Evolutionary conservation across 2,329 filamentous ascomycete species (phyloP), one percentile per base, ranked within the genome.

Genomic region (Colletotrichum shisoi): DNA sequence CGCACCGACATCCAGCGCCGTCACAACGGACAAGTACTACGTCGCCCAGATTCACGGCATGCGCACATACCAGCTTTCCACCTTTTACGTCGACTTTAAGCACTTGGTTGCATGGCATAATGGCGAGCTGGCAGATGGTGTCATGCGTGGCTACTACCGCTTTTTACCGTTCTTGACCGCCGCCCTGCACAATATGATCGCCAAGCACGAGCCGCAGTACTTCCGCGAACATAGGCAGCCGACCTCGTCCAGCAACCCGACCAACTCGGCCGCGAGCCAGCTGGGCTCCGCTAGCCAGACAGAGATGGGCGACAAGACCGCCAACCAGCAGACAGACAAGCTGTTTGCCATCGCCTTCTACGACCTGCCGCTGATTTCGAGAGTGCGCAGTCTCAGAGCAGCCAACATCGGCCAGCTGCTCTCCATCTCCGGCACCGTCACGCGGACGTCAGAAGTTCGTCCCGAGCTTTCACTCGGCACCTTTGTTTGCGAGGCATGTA

Each of bases 351-450:
- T 97, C 59, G 94, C 94, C 39, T 96, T 97, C 74, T 97, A 97
- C 82, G 96, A 97, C 75, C 82, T 97, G 34, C 92, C 94, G 0
- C 84, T 97, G 1, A 91, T 97, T 15, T 95, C 93, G 2, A 86
- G 94, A 71, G 87, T 97, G 63, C 91, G 94, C 68, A 90, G 93
- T 73, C 83, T 99, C 70, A 90, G 95, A 39, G 96, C 95, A 31
- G 85, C 88, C 69, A 94, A 97, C 72, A 96, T 99, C 73, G 95
- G 95, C 61, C 92, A 94, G 75, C 85, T 99, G 49, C 87, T 97
- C 6, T 97, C 95, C 12, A 96, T 99, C 72, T 99, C 95, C 8
- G 95, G 95, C 54, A 99, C 95, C 0, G 94, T 97, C 34, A 99
- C 95, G 1, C 87, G 95, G 76, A 99, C 95, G 6, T 99, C 95